Conservation (phyloP, 1,139 yeast species). For the Saccharomyces hybrid region DNA sequence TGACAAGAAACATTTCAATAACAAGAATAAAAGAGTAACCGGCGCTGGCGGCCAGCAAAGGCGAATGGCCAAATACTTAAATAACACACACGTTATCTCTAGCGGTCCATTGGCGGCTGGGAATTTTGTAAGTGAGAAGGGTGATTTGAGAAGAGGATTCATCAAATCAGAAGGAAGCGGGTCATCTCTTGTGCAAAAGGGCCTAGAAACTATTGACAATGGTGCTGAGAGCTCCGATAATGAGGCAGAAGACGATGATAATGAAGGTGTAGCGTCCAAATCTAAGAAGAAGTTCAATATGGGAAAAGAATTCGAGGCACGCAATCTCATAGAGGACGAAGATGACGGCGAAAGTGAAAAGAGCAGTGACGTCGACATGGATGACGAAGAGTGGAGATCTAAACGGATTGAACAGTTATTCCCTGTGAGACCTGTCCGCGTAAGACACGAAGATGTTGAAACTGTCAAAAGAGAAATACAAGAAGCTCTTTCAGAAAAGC, state of each 20-base stretch:
- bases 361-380: constrained; percentile 23
- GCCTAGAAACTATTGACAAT: constrained; percentile 27
- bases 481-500: constrained; percentile 24
- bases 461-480: constrained; percentile 17
- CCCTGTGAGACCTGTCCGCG: constrained; percentile 46
- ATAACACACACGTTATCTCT: constrained; percentile 61
- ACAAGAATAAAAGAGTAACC: constrained; percentile 32
- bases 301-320: constrained; percentile 46
- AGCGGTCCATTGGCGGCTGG: constrained; percentile 71
- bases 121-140: constrained; percentile 37
- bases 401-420: constrained; percentile 38
- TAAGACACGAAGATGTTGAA: constrained; percentile 35
- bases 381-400: constrained; percentile 28
- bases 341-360: constrained; percentile 36
- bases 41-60: constrained; percentile 36
- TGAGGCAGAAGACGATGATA: constrained; percentile 11
- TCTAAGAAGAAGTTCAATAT: constrained; percentile 45
- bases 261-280: constrained; percentile 24
- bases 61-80: constrained; percentile 39
- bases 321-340: constrained; percentile 9
- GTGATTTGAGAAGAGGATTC: constrained; percentile 21
- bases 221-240: constrained; percentile 22
- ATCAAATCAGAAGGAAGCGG: constrained; percentile 24
- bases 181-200: constrained; percentile 24
- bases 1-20: constrained; percentile 24